Base-by-base conservation (phyloP, 345 rosid genomes). In the Citrus unshiu region DNA sequence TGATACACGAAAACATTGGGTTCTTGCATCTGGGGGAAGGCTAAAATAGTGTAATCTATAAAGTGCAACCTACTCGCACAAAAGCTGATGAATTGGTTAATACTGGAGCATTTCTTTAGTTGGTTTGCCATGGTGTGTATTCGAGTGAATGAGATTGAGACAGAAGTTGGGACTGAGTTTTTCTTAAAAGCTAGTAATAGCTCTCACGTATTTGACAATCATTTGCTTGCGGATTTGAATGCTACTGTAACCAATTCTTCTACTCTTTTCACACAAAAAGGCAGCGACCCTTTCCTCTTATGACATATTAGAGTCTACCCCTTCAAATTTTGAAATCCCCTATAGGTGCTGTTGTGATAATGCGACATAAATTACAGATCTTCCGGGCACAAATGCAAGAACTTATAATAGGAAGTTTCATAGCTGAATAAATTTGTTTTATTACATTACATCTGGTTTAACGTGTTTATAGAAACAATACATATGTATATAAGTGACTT, bases 1-100 rank as follows among this genome's bases (percentile, higher is more conserved):
- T 93, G 91, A 69, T 93, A 91, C 35, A 91, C 94, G 70, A 86
- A 93, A 37, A 79, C 91, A 73, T 91, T 94, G 81, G 92, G 92
- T 51, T 77, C 77, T 16, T 81, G 80, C 85, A 90, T 80, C 64
- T 83, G 86, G 83, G 81, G 66, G 78, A 90, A 86, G 61, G 89
- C 88, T 68, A 75, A 73, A 83, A 88, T 66, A 0, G 89, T 90
- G 71, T 85, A 88, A 69, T 89, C 85, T 29, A 85, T 30, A 61
- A 80, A 81, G 24, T 76, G 37, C 30, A 80, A 78, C 34, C 7
- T 18, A 61, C 84, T 29, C 29, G 88, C 72, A 78, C 90, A 88
- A 5, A 88, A 85, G 57, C 87, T 81, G 76, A 91, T 82, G 84
- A 93, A 89, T 77, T 94, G 97, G 86, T 92, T 79, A 2, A 82